A percentile compares a stretch with the other conserved stretches of the same genome.
Evolutionary conservation across 495 filamentous ascomycete genomes (phyloP).

Genomic region (Xylaria cubensis): DNA sequence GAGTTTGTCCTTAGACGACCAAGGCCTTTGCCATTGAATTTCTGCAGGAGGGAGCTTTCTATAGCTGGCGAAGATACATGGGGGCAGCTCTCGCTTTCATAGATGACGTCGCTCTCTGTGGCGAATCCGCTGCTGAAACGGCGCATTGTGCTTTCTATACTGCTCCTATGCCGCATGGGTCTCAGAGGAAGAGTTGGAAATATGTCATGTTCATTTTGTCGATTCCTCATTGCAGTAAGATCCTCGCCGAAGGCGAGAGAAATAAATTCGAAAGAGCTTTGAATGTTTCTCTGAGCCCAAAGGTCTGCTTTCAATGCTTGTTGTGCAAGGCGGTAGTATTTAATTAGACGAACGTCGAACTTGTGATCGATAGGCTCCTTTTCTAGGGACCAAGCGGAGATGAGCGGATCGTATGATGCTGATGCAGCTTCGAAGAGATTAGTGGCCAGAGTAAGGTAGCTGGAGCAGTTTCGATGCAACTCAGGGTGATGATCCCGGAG

Average conservation of each 20-base stretch:
- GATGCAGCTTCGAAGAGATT: slow-evolving; percentile 3
- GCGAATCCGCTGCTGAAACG: neutral
- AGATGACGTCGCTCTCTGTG: neutral
- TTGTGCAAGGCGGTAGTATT: slow-evolving; percentile 37
- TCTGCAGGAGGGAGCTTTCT: neutral
- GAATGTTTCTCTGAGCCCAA: neutral
- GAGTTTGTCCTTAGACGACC: slow-evolving; percentile 3
- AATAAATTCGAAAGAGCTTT: slow-evolving; percentile 1
- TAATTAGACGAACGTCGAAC: slow-evolving; percentile 35
- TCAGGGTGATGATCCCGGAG: slow-evolving; percentile 22
- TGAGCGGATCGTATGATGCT: slow-evolving; percentile 35
- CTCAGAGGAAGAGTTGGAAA: neutral
- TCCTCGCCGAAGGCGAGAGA: neutral
- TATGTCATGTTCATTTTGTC: neutral
- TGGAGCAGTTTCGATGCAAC: neutral
- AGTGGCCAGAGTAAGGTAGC: neutral
- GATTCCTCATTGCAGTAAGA: neutral
- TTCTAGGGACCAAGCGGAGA: slow-evolving; percentile 36
- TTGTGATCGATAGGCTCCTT: slow-evolving; percentile 31
- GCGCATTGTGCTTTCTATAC: neutral
- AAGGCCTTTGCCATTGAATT: neutral
- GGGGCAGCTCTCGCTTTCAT: neutral
- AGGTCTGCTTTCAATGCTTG: slow-evolving; percentile 20
- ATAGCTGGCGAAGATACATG: neutral
- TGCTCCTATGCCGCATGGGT: neutral